These are phyloP conservation scores for Aspergillus sojae DNA, from an alignment of 2,329 filamentous ascomycete genomes.

Conservation along the genomic window DNA sequence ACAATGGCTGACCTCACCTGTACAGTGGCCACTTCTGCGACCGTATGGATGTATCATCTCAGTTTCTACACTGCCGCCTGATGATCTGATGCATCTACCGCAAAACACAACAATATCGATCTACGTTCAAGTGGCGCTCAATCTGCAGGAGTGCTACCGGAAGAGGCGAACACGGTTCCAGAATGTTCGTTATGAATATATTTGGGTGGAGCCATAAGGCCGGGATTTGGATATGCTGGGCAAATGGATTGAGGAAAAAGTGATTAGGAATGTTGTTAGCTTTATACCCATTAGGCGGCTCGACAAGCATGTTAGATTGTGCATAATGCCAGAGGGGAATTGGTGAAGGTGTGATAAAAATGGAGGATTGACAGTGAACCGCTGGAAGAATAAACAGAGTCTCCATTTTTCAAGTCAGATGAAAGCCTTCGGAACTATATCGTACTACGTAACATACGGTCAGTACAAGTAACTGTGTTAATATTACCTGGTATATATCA, in stretches of 20 bases:
- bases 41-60: constrained; percentile 40
- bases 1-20: neutral
- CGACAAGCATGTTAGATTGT: constrained; percentile 46
- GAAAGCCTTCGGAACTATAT: neutral
- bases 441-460: neutral
- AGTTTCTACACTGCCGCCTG: constrained; percentile 41
- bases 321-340: constrained; percentile 46
- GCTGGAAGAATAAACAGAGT: neutral
- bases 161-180: constrained; percentile 26
- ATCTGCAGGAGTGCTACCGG: constrained; percentile 44
- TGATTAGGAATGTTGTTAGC: constrained; percentile 46
- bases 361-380: neutral
- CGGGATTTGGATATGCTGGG: constrained; percentile 49
- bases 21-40: constrained; percentile 49
- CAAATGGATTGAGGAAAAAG: constrained; percentile 47
- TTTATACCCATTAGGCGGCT: constrained; percentile 47
- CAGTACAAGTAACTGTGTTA: neutral
- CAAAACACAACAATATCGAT: neutral
- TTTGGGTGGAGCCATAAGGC: constrained; percentile 44
- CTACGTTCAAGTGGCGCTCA: constrained; percentile 27
- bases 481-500: neutral
- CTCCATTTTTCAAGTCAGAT: neutral
- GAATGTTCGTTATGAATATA: constrained; percentile 44
- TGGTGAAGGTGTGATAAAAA: constrained; percentile 45
- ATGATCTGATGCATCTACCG: constrained; percentile 27